phyloP scores from a whole-genome alignment of 345 rosid genomes.

The Euphorbia lathyris region DNA sequence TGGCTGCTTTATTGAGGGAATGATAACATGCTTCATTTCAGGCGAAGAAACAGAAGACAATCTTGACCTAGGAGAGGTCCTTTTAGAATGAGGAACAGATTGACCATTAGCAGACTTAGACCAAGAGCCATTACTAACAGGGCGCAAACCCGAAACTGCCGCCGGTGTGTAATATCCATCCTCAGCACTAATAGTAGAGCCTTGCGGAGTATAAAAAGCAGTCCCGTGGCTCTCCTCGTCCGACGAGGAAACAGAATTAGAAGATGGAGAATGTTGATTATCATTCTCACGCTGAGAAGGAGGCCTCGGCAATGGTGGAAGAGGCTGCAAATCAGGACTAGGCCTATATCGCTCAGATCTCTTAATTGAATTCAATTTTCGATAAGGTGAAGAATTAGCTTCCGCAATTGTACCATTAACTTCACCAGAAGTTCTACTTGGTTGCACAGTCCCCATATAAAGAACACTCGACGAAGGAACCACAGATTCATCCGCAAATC shows the following conservation, averaged over 20 bases:
- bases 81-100: slow-evolving; percentile 68
- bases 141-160: slow-evolving; percentile 23
- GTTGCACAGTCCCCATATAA: slow-evolving; percentile 91
- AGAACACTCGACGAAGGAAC: slow-evolving; percentile 68
- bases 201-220: slow-evolving; percentile 75
- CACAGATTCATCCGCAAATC: slow-evolving; percentile 48
- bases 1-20: slow-evolving; percentile 68
- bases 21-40: slow-evolving; percentile 84
- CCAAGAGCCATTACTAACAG: slow-evolving; percentile 9
- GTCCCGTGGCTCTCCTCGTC: slow-evolving; percentile 63
- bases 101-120: slow-evolving; percentile 14
- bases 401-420: slow-evolving; percentile 19
- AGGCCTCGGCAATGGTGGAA: slow-evolving; percentile 67
- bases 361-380: slow-evolving; percentile 59
- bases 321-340: slow-evolving; percentile 92
- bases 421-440: slow-evolving; percentile 47
- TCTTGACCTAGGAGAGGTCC: slow-evolving; percentile 77
- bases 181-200: slow-evolving; percentile 64
- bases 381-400: slow-evolving; percentile 66
- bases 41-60: slow-evolving; percentile 56
- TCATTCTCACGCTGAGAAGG: slow-evolving; percentile 24
- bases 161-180: slow-evolving; percentile 60
- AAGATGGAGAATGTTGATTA: slow-evolving; percentile 41
- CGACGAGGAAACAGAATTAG: slow-evolving; percentile 43
- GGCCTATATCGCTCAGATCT: slow-evolving; percentile 88